Conservation (phyloP, 345 rosid species). For the Mangifera indica region DNA sequence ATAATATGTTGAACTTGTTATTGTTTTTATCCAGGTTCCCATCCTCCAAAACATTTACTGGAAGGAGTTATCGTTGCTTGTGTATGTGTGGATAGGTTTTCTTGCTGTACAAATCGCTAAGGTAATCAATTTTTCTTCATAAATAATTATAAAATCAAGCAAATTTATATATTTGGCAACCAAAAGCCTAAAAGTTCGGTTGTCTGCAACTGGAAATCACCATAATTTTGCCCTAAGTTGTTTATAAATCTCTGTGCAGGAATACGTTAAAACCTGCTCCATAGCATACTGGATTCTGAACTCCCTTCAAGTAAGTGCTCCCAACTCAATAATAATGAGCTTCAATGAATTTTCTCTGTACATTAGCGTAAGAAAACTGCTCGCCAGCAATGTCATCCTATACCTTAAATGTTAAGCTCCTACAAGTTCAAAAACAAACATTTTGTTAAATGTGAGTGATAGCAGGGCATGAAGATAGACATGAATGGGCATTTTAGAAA, state of each 20-base stretch:
- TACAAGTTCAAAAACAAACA: too few relatives aligned
- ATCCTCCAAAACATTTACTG: constrained; percentile 50
- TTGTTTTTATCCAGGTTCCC: constrained; percentile 37
- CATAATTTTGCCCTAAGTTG: too few relatives aligned
- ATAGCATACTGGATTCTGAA: constrained; percentile 55
- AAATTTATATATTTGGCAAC: background rate
- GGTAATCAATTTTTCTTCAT: constrained; percentile 30
- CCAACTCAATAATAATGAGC: background rate
- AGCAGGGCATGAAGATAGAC: too few relatives aligned
- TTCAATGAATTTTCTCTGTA: background rate
- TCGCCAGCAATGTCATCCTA: too few relatives aligned
- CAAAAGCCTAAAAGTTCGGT: too few relatives aligned
- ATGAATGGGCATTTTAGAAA: too few relatives aligned
- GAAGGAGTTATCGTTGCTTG: constrained; percentile 58
- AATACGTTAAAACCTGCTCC: constrained; percentile 53
- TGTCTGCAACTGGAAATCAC: too few relatives aligned
- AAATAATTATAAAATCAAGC: background rate
- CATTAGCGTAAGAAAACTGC: too few relatives aligned
- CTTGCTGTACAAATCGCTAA: constrained; percentile 52
- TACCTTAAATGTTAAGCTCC: too few relatives aligned
- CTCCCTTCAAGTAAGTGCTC: constrained; percentile 49
- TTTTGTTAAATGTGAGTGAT: too few relatives aligned
- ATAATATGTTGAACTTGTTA: background rate
- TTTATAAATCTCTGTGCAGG: constrained; percentile 36
- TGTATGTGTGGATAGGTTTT: constrained; percentile 62